phyloP scores from a whole-genome alignment of 768 basidiomycete species.

The Butyriboletus loyo region DNA sequence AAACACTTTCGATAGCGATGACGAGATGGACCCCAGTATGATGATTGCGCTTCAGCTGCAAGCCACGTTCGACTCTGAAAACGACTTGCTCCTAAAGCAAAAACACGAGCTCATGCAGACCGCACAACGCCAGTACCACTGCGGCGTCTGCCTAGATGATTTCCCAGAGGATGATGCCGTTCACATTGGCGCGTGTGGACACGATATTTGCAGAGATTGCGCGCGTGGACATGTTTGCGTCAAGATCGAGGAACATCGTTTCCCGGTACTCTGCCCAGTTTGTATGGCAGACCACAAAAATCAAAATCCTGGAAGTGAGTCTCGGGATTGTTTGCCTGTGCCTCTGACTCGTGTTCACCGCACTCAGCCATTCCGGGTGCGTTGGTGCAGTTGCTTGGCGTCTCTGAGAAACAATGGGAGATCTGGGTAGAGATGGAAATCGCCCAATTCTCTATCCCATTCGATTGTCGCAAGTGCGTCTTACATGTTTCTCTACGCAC shows the following conservation, averaged over 20 bases:
- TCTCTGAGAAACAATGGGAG: constrained; percentile 42
- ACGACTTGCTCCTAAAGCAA: constrained; percentile 34
- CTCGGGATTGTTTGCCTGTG: neutral
- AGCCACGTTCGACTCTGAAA: constrained; percentile 41
- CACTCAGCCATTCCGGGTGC: constrained; percentile 36
- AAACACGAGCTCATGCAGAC: constrained; percentile 24
- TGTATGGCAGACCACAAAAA: constrained; percentile 40
- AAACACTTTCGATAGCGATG: neutral
- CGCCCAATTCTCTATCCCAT: constrained; percentile 37
- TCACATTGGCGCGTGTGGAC: constrained; percentile 43
- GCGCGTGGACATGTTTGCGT: constrained; percentile 40
- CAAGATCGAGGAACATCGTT: constrained; percentile 51
- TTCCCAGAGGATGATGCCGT: constrained; percentile 42
- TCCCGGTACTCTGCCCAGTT: constrained; percentile 59
- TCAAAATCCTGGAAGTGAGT: constrained; percentile 31
- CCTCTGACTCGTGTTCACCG: neutral
- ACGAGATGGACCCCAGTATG: constrained; percentile 11
- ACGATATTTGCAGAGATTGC: constrained; percentile 55
- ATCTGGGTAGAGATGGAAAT: constrained; percentile 48
- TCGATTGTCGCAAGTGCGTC: constrained; percentile 50
- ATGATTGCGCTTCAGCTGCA: constrained; percentile 34
- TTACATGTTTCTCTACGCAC: neutral
- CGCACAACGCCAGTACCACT: constrained; percentile 43
- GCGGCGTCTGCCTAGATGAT: constrained; percentile 55
- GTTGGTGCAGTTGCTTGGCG: constrained; percentile 41